Evolutionary conservation across 2,329 filamentous ascomycete genomes (phyloP).

Genomic region (Ascochyta koolunga): DNA sequence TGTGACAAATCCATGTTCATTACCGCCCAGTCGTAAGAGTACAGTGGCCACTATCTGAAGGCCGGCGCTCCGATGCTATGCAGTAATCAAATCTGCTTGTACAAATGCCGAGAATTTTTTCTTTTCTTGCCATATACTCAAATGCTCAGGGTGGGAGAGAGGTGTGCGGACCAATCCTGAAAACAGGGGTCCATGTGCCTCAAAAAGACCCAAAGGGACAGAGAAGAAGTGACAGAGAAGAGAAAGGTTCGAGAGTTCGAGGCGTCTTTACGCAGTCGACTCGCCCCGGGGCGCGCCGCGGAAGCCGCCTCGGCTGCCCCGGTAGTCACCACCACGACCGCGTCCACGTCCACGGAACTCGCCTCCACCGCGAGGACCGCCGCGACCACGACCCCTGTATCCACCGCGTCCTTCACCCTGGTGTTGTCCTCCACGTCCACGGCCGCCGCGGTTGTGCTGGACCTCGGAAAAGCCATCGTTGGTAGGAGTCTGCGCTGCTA

Average conservation of each 20-base stretch:
- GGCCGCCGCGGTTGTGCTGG: conserved; percentile 51
- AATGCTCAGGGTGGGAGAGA: conserved; percentile 30
- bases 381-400: conserved; percentile 61
- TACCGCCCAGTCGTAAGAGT: conserved; percentile 31
- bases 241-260: background rate
- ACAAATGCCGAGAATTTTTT: conserved; percentile 34
- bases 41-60: conserved; percentile 39
- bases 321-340: conserved; percentile 50
- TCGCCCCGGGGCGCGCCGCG: conserved; percentile 39
- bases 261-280: conserved; percentile 22
- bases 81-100: conserved; percentile 44
- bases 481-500: conserved; percentile 42
- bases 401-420: conserved; percentile 57
- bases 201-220: conserved; percentile 15
- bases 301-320: conserved; percentile 52
- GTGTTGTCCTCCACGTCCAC: conserved; percentile 55
- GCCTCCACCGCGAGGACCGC: conserved; percentile 47
- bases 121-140: conserved; percentile 28
- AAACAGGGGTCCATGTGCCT: conserved; percentile 18
- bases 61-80: conserved; percentile 49
- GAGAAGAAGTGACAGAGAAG: conserved; percentile 19
- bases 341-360: conserved; percentile 51
- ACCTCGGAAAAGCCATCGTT: conserved; percentile 77
- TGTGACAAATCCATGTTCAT: conserved; percentile 17
- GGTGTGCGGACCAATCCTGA: conserved; percentile 20